Evolutionary conservation across 495 filamentous ascomycete species (phyloP), one percentile per base, ranked within the genome.

Genomic region (Sabuloglossum arenarium): DNA sequence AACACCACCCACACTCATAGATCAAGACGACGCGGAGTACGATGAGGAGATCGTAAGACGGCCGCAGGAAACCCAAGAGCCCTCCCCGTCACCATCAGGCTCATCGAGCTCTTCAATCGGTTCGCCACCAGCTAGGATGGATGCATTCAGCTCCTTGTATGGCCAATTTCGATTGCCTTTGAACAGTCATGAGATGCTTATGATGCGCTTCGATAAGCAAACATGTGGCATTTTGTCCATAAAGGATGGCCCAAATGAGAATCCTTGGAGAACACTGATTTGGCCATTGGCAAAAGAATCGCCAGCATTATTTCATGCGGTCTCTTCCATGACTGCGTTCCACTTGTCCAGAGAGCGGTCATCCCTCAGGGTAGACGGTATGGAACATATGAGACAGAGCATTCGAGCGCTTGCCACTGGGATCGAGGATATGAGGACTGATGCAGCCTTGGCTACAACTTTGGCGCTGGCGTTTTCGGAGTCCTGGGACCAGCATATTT

Each of bases 171-270:
- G n/a, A 12, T 29, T 54, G 11, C 8, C 47, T 1, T 0, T 5
- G 24, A 72, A 69, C 29, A 79, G 74, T 50, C 72, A 76, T 14
- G 84, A 86, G 58, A 79, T 81, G 74, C 66, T 88, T 19, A 74
- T 82, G 9, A 58, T 79, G 28, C 75, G 81, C 29, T 88, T 84
- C 61, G 80, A 86, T 61, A 71, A 74, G 46, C 67, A 82, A 27
- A 89, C 85, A 0, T 88, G 84, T 60, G 81, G 82, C 8, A 86
- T 89, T 53, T 70, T 89, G 30, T 88, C 84, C 6, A 71, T 89
- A 54, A 79, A 79, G 59, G 84, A 88, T 66, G 85, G 84, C 0
- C 73, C 71, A 12, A 76, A 70, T 23, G 84, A 88, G 63, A 89
- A 89, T 60, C 84, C 84, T 1, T 89, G 85, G 85, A 73, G 81